Evolutionary conservation across 129 eudicot genomes (phyloP), one percentile per base, ranked within the genome.

Genomic region (Flaveria robusta): DNA sequence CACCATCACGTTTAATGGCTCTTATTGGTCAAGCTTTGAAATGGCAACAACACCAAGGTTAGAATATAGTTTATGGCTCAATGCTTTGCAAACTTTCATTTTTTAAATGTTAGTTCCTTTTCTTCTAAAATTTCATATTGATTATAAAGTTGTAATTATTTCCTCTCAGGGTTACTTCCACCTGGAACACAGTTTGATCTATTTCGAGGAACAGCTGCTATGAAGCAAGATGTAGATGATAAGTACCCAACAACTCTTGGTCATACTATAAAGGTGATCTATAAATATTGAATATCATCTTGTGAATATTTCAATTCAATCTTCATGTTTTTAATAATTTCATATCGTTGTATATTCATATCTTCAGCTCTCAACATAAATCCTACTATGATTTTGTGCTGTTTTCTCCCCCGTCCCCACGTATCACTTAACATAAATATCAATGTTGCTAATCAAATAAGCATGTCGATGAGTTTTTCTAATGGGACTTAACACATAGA

Each of bases 21-120:
- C 71, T 94, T 78, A 94, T 94, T 77, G 99, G 99, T 42, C 97
- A 94, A 83, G 88, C 99, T 46, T 73, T 94, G 71, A 94, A 94
- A 82, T 94, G 99, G 97, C 99, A 94, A 74, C 99, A 94, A 80
- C 94, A 94, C 79, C 99, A 94, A 94, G 97, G 97, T 94, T 74
- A 60, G 65, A 72, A 22, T n/a, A 5, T 52, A 69, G 2, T 15
- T 56, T 3, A 45, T 45, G 22, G 24, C 29, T 0, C 23, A 55
- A 39, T 34, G 12, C 47, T 15, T 1, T 65, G 42, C 16, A 5
- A 26, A 62, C 9, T 26, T 1, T 14, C 1, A 2, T 29, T 41
- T n/a, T 26, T 3, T 24, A 13, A 41, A 27, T 60, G 41, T 27
- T 60, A 60, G 2, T 29, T 60, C 19, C 16, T 60, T 26, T 22